Conservation (phyloP, 2,329 filamentous ascomycete genomes). For the Paecilomyces formosus region DNA sequence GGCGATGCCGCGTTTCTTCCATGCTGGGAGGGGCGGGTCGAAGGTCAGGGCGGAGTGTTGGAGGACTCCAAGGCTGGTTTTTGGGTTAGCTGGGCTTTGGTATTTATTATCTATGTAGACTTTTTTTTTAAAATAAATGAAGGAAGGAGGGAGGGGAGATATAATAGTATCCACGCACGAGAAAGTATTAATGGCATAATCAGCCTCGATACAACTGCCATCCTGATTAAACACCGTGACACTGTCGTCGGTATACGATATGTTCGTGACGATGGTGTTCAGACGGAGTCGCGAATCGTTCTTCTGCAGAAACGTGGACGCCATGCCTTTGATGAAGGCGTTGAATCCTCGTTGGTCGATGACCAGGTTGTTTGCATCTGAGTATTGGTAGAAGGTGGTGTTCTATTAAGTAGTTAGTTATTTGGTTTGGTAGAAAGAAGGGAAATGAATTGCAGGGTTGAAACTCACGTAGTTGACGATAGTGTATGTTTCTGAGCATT, state of each 20-base stretch:
- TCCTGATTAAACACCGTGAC: conserved; percentile 49
- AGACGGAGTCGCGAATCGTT: conserved; percentile 53
- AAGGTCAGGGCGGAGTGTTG: conserved; percentile 56
- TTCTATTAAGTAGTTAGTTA: no score
- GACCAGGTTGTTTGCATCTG: no score
- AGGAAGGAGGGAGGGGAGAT: no score
- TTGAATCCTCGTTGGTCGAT: no score
- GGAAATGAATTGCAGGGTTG: no score
- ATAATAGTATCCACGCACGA: conserved; percentile 27
- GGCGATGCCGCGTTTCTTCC: conserved; percentile 58
- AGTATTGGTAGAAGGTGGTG: no score
- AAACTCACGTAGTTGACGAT: no score
- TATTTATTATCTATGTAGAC: no score
- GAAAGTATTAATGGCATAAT: conserved; percentile 61
- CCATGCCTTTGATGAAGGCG: not conserved
- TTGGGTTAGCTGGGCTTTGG: no score
- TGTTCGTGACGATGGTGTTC: conserved; percentile 49
- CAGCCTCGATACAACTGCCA: conserved; percentile 51
- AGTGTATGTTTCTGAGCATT: no score
- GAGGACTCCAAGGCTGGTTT: conserved; percentile 49
- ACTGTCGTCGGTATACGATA: conserved; percentile 46
- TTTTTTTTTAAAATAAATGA: no score
- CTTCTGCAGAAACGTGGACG: conserved; percentile 43
- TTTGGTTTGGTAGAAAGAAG: no score
- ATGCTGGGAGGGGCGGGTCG: conserved; percentile 50